Evolutionary conservation across 2,329 filamentous ascomycete genomes (phyloP).

Genomic region (Biscogniauxia mediterranea): DNA sequence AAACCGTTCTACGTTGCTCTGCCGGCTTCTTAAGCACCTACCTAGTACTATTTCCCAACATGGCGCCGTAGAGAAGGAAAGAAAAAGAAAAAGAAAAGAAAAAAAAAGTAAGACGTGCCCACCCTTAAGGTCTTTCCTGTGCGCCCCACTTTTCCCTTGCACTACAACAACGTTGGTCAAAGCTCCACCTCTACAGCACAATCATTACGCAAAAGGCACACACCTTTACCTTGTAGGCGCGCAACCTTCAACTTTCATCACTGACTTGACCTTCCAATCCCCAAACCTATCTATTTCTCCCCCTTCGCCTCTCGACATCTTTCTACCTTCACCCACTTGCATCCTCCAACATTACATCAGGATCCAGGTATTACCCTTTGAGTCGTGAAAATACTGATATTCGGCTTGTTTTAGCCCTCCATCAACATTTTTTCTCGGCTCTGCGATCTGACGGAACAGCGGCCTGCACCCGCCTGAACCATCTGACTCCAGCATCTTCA

Average conservation of each 20-base stretch:
- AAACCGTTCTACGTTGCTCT: too few relatives aligned
- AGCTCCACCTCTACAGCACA: constrained; percentile 1
- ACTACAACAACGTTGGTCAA: background rate
- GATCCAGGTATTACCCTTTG: background rate
- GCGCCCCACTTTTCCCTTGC: background rate
- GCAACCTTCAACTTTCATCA: background rate
- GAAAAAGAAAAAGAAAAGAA: background rate
- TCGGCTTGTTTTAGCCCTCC: background rate
- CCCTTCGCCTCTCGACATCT: background rate
- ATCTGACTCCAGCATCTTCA: constrained; percentile 23
- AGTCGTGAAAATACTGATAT: constrained; percentile 2
- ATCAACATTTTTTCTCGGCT: constrained; percentile 9
- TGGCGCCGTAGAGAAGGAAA: background rate
- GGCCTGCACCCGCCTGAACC: constrained; percentile 33
- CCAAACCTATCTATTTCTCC: background rate
- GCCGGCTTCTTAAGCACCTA: too few relatives aligned
- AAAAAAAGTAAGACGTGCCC: background rate
- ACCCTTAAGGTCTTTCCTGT: background rate
- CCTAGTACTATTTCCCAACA: too few relatives aligned
- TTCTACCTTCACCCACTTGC: background rate
- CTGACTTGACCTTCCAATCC: background rate
- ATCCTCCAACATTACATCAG: background rate
- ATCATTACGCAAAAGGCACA: constrained; percentile 1
- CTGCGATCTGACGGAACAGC: constrained; percentile 26
- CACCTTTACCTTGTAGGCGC: background rate